phyloP scores from a whole-genome alignment of 2,329 filamentous ascomycete genomes.

The Botrytis squamosa region DNA sequence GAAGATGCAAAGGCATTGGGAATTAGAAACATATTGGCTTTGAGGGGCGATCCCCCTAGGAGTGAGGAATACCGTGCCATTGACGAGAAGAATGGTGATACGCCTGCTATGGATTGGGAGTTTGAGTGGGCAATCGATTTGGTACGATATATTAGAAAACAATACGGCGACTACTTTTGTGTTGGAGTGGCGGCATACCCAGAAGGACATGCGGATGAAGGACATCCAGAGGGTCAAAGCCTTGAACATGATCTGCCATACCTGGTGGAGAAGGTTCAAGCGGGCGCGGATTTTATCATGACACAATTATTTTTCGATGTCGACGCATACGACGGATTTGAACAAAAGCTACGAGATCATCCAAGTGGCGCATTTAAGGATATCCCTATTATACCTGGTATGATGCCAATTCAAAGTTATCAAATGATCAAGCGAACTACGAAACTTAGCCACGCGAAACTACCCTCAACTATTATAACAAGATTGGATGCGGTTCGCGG shows the following conservation, averaged over 20 bases:
- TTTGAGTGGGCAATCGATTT: slow-evolving; percentile 89
- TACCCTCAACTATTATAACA: slow-evolving; percentile 69
- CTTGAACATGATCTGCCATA: slow-evolving; percentile 82
- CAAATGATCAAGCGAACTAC: slow-evolving; percentile 92
- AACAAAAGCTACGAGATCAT: slow-evolving; percentile 72
- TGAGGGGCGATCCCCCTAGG: slow-evolving; percentile 87
- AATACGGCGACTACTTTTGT: slow-evolving; percentile 93
- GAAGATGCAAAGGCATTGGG: slow-evolving; percentile 88
- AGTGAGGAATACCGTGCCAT: slow-evolving; percentile 81
- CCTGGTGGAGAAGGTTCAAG: slow-evolving; percentile 83
- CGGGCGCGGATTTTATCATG: slow-evolving; percentile 97
- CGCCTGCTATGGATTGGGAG: slow-evolving; percentile 53
- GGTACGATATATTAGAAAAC: slow-evolving; percentile 81
- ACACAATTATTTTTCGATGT: slow-evolving; percentile 96
- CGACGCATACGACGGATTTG: slow-evolving; percentile 77
- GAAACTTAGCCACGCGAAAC: slow-evolving; percentile 85
- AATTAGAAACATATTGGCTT: slow-evolving; percentile 88
- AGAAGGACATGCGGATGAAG: slow-evolving; percentile 91
- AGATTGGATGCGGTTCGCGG: slow-evolving; percentile 71
- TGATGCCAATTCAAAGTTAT: slow-evolving; percentile 98
- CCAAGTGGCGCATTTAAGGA: slow-evolving; percentile 81
- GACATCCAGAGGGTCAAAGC: slow-evolving; percentile 68
- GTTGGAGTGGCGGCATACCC: slow-evolving; percentile 93
- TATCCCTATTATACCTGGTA: slow-evolving; percentile 86
- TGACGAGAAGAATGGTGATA: slow-evolving; percentile 55